These are phyloP conservation scores for Hyaloscypha finlandica DNA, from an alignment of 495 filamentous ascomycete genomes.

Conservation along the genomic window DNA sequence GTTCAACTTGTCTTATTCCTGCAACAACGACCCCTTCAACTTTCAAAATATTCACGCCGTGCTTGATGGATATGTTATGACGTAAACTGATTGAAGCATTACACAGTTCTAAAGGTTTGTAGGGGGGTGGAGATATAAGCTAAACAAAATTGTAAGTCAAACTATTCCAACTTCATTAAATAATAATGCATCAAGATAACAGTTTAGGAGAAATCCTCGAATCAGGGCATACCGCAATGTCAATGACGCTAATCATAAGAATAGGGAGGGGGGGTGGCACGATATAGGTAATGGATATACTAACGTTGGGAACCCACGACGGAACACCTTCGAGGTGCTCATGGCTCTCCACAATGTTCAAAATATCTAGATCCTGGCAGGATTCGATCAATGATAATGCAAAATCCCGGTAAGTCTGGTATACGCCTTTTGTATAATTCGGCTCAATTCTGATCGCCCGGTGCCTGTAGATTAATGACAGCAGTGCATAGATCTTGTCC, in stretches of 20 bases:
- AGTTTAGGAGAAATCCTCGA: too few relatives aligned
- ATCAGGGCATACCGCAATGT: too few relatives aligned
- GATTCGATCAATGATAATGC: background rate
- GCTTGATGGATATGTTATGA: too few relatives aligned
- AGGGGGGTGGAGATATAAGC: too few relatives aligned
- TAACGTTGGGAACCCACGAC: constrained; percentile 19
- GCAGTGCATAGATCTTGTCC: constrained; percentile 8
- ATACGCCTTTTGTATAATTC: constrained; percentile 11
- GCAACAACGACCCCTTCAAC: too few relatives aligned
- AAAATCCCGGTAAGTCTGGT: constrained; percentile 4
- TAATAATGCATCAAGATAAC: background rate
- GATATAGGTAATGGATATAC: background rate
- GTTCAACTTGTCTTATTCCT: too few relatives aligned
- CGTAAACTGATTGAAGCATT: too few relatives aligned
- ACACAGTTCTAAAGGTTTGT: too few relatives aligned
- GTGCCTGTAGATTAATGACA: background rate
- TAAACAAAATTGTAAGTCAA: too few relatives aligned
- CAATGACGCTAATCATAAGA: background rate
- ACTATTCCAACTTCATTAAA: background rate
- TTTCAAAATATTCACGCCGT: too few relatives aligned
- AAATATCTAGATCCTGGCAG: background rate
- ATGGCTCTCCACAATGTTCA: background rate
- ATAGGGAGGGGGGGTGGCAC: background rate
- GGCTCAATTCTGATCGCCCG: constrained; percentile 4
- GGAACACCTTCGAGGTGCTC: background rate